phyloP scores from a whole-genome alignment of 257 asterid species.

The Osmanthus fragrans region DNA sequence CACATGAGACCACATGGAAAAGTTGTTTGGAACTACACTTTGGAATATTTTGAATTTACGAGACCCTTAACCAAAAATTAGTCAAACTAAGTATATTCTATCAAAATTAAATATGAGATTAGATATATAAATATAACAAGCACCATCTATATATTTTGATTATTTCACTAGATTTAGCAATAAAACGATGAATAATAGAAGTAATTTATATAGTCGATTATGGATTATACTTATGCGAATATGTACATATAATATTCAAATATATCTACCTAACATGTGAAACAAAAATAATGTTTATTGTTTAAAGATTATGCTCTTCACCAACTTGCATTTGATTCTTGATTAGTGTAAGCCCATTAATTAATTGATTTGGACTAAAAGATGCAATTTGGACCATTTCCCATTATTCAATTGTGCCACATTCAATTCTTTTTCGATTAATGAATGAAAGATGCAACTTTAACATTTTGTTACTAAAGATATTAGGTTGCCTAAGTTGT shows the following conservation, averaged over 20 bases:
- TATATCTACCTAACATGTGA: slow-evolving; percentile 45
- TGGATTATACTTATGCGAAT: no score
- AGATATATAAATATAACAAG: neutral
- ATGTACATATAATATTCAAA: neutral
- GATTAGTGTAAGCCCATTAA: slow-evolving; percentile 21
- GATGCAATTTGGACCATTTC: slow-evolving; percentile 39
- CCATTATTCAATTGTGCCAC: slow-evolving; percentile 26
- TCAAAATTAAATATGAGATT: slow-evolving; percentile 5
- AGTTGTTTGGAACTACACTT: slow-evolving; percentile 29
- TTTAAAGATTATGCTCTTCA: slow-evolving; percentile 31
- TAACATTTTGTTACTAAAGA: no score
- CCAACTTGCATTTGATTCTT: slow-evolving; percentile 40
- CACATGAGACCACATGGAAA: slow-evolving; percentile 84
- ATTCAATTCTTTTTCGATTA: slow-evolving; percentile 1
- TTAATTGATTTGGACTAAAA: slow-evolving; percentile 42
- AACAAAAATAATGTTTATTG: slow-evolving; percentile 15
- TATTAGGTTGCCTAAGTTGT: neutral
- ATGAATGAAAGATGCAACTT: neutral
- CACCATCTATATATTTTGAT: no score
- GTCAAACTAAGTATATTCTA: slow-evolving; percentile 34
- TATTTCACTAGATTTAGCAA: no score
- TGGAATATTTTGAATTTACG: slow-evolving; percentile 33
- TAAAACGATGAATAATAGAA: no score
- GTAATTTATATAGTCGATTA: no score
- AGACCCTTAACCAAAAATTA: slow-evolving; percentile 28